Conservation (phyloP, 2,329 filamentous ascomycete species). For the Phoma sp. region DNA sequence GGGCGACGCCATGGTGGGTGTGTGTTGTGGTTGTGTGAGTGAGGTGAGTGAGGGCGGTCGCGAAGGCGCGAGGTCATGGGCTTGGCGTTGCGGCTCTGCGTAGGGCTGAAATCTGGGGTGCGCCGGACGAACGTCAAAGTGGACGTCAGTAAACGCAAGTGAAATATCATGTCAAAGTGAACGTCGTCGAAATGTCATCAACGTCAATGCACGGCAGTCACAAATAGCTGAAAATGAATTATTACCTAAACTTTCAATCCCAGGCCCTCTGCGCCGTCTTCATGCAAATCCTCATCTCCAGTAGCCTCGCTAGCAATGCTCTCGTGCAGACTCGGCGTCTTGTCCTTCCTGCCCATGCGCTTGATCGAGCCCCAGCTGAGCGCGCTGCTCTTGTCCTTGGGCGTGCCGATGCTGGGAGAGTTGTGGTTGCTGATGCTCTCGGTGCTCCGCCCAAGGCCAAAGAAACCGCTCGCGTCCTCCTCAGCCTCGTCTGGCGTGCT, state of each 20-base stretch:
- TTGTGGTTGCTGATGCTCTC: conserved; percentile 39
- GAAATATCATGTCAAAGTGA: too few relatives aligned
- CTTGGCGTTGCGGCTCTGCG: conserved; percentile 25
- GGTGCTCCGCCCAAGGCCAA: conserved; percentile 35
- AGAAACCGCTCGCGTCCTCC: conserved; percentile 41
- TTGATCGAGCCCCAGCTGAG: conserved; percentile 56
- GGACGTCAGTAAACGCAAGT: background rate
- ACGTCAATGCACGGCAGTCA: too few relatives aligned
- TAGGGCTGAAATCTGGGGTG: conserved; percentile 26
- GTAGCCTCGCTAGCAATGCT: conserved; percentile 53
- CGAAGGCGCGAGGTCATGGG: conserved; percentile 1
- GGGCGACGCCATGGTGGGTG: conserved; percentile 47
- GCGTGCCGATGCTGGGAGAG: conserved; percentile 48
- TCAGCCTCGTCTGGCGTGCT: conserved; percentile 51
- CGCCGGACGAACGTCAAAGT: background rate
- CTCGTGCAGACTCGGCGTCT: conserved; percentile 57
- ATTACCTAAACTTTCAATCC: conserved; percentile 18
- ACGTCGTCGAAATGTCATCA: too few relatives aligned
- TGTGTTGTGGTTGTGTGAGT: conserved; percentile 9
- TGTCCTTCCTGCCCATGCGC: conserved; percentile 53
- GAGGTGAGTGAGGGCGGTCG: background rate
- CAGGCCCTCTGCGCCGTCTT: conserved; percentile 40
- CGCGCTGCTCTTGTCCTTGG: conserved; percentile 49
- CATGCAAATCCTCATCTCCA: conserved; percentile 42
- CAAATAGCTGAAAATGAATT: background rate